phyloP scores from a whole-genome alignment of 2,329 filamentous ascomycete species.

The Colletotrichum spaethianum region DNA sequence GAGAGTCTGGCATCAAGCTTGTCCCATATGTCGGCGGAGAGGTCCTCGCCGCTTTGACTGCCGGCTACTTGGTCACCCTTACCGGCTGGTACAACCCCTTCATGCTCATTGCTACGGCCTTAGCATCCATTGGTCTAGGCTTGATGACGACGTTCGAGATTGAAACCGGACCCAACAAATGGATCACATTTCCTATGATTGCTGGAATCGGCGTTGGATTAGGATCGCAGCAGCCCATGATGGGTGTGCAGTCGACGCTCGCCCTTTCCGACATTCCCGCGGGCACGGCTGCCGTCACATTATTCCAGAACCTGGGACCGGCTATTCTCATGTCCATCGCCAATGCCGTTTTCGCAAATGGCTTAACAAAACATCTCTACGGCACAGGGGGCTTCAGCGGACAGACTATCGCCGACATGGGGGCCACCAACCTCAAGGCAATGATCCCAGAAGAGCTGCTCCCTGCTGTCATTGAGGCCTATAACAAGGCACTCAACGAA shows the following conservation, averaged over 20 bases:
- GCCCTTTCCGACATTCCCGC: conserved; percentile 30
- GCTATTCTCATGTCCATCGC: conserved; percentile 38
- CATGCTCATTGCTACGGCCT: conserved; percentile 50
- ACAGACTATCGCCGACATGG: conserved; percentile 55
- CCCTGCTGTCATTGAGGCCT: conserved; percentile 68
- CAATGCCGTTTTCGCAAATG: conserved; percentile 36
- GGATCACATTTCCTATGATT: conserved; percentile 46
- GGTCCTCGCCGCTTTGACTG: conserved; percentile 46
- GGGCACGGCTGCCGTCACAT: conserved; percentile 35
- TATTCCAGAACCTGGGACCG: conserved; percentile 36
- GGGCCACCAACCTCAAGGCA: conserved; percentile 69
- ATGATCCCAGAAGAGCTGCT: conserved; percentile 64
- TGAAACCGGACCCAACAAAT: conserved; percentile 21
- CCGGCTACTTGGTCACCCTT: conserved; percentile 47
- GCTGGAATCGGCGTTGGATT: conserved; percentile 47
- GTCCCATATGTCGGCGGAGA: conserved; percentile 50
- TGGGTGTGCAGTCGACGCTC: conserved; percentile 47
- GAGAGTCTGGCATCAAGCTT: conserved; percentile 50
- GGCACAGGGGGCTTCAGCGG: conserved; percentile 29
- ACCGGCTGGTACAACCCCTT: conserved; percentile 54
- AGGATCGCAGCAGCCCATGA: conserved; percentile 47
- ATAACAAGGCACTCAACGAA: conserved; percentile 75
- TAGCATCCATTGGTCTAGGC: conserved; percentile 46
- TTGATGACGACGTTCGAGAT: conserved; percentile 29
- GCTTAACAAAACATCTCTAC: conserved; percentile 49